These are phyloP conservation scores for Infundibulicybe gibba DNA, from an alignment of 768 basidiomycete genomes.

Conservation along the genomic window DNA sequence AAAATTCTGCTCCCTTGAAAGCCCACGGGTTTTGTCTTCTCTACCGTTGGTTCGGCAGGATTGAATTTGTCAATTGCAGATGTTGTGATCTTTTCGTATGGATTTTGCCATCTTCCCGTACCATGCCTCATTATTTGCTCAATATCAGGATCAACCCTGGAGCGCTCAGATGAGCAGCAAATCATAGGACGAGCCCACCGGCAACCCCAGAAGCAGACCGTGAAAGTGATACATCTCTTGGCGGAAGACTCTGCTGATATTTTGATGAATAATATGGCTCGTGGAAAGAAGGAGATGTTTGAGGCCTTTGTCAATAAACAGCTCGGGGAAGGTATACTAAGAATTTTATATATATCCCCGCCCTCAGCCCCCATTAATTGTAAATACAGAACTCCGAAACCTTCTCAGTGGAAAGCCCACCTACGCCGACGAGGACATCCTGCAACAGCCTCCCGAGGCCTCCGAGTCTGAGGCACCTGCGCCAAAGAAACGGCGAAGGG, in stretches of 20 bases:
- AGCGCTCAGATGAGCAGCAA: slow-evolving; percentile 21
- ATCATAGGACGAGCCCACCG: slow-evolving; percentile 19
- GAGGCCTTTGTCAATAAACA: slow-evolving; percentile 14
- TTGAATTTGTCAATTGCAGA: slow-evolving; percentile 9
- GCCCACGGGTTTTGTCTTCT: slow-evolving; percentile 10
- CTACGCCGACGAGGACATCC: too few species aligned
- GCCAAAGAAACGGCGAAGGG: too few species aligned
- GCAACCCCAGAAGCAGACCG: slow-evolving; percentile 20
- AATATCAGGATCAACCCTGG: slow-evolving; percentile 23
- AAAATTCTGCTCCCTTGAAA: slow-evolving; percentile 5
- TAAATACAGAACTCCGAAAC: too few species aligned
- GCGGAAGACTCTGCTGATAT: slow-evolving; percentile 19
- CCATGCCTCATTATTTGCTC: neutral
- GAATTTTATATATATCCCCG: too few species aligned
- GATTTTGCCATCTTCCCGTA: neutral
- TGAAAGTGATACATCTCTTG: slow-evolving; percentile 17
- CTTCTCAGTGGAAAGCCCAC: too few species aligned
- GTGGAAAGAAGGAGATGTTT: slow-evolving; percentile 20
- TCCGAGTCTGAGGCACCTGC: too few species aligned
- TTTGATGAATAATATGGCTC: slow-evolving; percentile 13
- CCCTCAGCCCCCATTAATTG: too few species aligned
- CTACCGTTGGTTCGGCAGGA: slow-evolving; percentile 10
- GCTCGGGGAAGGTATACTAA: neutral
- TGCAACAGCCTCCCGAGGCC: too few species aligned
- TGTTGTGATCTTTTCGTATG: slow-evolving; percentile 13